A percentile compares a stretch with the other conserved stretches of the same genome.
phyloP scores from a whole-genome alignment of 805 yeast species.

The Ogataea nakhonphanomensis region DNA sequence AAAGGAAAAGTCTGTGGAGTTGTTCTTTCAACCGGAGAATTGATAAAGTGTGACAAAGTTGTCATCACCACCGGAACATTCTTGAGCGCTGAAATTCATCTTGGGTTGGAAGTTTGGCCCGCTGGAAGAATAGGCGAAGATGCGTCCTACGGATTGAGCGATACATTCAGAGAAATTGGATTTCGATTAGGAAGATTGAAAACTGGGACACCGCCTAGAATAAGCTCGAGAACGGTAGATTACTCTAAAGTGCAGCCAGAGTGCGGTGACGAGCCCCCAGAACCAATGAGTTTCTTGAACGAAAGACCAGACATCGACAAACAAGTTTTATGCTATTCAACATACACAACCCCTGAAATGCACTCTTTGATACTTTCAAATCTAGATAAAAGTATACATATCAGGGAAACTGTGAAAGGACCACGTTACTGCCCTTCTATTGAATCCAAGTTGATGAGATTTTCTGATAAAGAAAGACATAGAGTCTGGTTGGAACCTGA shows the following conservation, averaged over 20 bases:
- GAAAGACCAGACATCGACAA: conserved; percentile 57
- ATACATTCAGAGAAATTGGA: conserved; percentile 72
- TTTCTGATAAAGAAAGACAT: conserved; percentile 72
- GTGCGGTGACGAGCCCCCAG: conserved; percentile 78
- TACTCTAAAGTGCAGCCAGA: conserved; percentile 63
- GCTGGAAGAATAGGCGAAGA: conserved; percentile 93
- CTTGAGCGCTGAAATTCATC: conserved; percentile 89
- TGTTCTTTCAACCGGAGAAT: conserved; percentile 60
- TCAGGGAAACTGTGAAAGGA: conserved; percentile 89
- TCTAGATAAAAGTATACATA: conserved; percentile 81
- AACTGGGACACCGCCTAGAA: conserved; percentile 96
- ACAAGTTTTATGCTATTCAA: conserved; percentile 70
- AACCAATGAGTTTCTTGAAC: conserved; percentile 86
- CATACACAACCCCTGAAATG: conserved; percentile 71
- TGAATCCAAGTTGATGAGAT: conserved; percentile 81
- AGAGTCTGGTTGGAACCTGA: conserved; percentile 96
- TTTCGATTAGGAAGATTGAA: conserved; percentile 85
- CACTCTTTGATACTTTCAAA: conserved; percentile 69
- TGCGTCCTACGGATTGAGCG: conserved; percentile 85
- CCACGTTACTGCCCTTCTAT: conserved; percentile 98
- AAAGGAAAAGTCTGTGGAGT: conserved; percentile 62
- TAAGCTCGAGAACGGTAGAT: conserved; percentile 69
- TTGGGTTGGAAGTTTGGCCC: conserved; percentile 76
- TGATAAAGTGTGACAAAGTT: conserved; percentile 61
- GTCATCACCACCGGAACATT: conserved; percentile 96